phyloP scores from a whole-genome alignment of 805 yeast genomes.

The Metschnikowia bowlesiae region DNA sequence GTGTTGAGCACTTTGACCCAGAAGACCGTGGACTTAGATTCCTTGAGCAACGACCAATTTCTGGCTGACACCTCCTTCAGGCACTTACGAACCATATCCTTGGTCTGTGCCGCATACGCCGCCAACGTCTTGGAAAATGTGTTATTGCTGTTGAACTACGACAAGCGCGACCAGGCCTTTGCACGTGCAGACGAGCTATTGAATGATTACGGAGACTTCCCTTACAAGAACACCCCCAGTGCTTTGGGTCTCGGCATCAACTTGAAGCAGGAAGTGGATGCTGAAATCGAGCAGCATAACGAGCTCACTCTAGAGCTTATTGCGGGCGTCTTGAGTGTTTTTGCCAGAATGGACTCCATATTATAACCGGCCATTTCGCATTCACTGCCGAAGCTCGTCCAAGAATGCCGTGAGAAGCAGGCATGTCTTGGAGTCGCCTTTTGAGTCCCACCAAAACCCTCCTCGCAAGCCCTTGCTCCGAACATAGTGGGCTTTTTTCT shows the following conservation, averaged over 20 bases:
- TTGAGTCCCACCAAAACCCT: conserved; percentile 94
- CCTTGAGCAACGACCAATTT: conserved; percentile 50
- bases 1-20: conserved; percentile 65
- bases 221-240: conserved; percentile 56
- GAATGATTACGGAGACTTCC: conserved; percentile 77
- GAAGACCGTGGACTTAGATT: conserved; percentile 55
- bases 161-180: conserved; percentile 87
- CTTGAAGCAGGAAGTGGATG: conserved; percentile 50
- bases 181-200: conserved; percentile 91
- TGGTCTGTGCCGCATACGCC: conserved; percentile 88
- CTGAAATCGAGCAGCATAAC: conserved; percentile 49
- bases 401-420: conserved; percentile 39
- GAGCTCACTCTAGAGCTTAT: conserved; percentile 80
- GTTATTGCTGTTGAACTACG: conserved; percentile 69
- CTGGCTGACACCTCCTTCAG: conserved; percentile 65
- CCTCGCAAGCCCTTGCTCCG: conserved; percentile 56
- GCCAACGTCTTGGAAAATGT: conserved; percentile 96
- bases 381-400: conserved; percentile 2
- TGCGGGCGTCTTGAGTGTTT: conserved; percentile 88
- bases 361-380: conserved; percentile 37
- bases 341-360: conserved; percentile 87
- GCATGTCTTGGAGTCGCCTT: conserved; percentile 55
- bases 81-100: conserved; percentile 70
- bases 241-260: conserved; percentile 70
- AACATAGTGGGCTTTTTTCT: conserved; percentile 58